Evolutionary conservation across 352 stramenopile species (phyloP).

Genomic region (Globisporangium paddicum): DNA sequence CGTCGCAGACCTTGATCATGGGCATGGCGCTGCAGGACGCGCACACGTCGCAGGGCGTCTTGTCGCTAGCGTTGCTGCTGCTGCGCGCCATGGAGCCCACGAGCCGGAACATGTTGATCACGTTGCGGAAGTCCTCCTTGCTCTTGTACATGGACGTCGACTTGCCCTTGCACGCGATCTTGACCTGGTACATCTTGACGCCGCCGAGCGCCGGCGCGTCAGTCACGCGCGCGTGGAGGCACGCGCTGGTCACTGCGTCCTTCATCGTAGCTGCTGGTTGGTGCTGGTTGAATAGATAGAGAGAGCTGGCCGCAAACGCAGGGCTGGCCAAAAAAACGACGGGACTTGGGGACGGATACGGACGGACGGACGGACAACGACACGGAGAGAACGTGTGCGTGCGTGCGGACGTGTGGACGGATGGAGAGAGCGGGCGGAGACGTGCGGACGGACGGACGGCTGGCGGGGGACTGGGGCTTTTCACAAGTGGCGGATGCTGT

Average conservation of each 20-base stretch:
- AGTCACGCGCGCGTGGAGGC: slow-evolving; percentile 47
- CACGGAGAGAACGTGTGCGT: neutral
- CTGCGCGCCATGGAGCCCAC: slow-evolving; percentile 62
- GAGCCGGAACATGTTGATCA: slow-evolving; percentile 80
- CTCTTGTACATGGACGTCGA: slow-evolving; percentile 78
- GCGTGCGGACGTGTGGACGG: neutral
- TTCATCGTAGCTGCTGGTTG: slow-evolving; percentile 41
- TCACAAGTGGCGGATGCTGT: slow-evolving; percentile 8
- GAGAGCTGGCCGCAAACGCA: neutral
- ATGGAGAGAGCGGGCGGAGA: too few relatives aligned
- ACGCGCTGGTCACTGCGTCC: slow-evolving; percentile 25
- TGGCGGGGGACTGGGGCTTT: slow-evolving; percentile 3
- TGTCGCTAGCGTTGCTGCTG: slow-evolving; percentile 37
- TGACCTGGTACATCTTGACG: slow-evolving; percentile 82
- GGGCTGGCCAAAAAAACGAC: neutral
- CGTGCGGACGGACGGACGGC: neutral
- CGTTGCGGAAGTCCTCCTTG: slow-evolving; percentile 79
- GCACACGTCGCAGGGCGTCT: slow-evolving; percentile 49
- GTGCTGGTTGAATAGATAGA: slow-evolving; percentile 7
- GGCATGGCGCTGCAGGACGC: slow-evolving; percentile 38
- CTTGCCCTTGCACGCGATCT: slow-evolving; percentile 71
- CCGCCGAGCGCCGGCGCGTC: slow-evolving; percentile 61
- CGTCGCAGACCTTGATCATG: slow-evolving; percentile 39
- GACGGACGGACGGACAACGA: slow-evolving; percentile 4
- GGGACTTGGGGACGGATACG: neutral